Base-by-base conservation (phyloP, 768 basidiomycete genomes). In the Royoungia palumana region DNA sequence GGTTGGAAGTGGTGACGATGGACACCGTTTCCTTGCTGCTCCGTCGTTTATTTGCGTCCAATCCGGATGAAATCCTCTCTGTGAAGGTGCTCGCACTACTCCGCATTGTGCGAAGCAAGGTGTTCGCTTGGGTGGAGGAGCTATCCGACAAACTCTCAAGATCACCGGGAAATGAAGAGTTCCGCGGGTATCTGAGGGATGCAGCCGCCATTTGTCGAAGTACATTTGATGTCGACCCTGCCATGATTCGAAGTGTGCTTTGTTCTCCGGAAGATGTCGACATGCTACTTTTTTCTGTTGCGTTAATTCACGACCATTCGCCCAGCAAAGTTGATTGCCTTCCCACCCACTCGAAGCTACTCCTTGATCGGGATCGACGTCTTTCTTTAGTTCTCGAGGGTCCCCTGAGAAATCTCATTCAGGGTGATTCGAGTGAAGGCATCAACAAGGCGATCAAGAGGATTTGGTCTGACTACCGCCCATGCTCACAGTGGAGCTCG, bases 51-150 rank as follows among this genome's bases (percentile, higher is more conserved):
- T 55, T 76, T 22, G 57, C 66, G 0, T 64, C 68, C 13, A 55
- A 43, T 16, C 32, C 17, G 2, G n/a, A 43, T 19, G 11, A 28
- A 5, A 30, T 28, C 1, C 27, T 72, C 17, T 51, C 61, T 8
- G 5, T 34, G 11, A 63, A 44, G 6, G 59, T 54, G 4, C 57
- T 58, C 34, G 9, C 0, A 2, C 54, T 74, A 20, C 61, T 76
- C 30, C 60, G 54, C 7, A 40, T 44, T 12, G 64, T 68, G 24
- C 68, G 75, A n/a, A 11, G 35, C 7, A 63, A 61, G 13, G 51
- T 68, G 3, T 64, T 67, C 34, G 20, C 50, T 11, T 78, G 76
- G 76, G 64, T 71, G 35, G 35, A 48, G 10, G 55, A 76, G n/a
- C 51, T 75, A 4, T 44, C 55, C 4, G 9, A 44, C 3, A 62